Evolutionary conservation across 257 asterid species (phyloP), one percentile per base, ranked within the genome.

Genomic region (Solanum peruvianum): DNA sequence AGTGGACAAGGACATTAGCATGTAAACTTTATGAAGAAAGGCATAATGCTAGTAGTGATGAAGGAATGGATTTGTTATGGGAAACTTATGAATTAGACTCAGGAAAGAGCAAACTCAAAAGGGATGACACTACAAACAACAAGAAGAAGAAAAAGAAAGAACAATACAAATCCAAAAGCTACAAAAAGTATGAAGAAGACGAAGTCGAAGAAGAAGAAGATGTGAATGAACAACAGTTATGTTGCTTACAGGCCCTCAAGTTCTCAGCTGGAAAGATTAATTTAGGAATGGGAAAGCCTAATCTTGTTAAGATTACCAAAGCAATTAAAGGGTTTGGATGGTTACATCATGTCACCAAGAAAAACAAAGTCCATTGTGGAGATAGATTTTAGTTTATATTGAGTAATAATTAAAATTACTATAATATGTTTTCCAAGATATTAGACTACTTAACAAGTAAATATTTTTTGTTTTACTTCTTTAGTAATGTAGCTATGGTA

Each of bases 61-160:
- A 96, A 86, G 98, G 96, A 62, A 96, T 96, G 99, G 98, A 96
- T 82, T 92, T 94, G 12, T 56, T 96, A 77, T 96, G 99, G 99
- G 99, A 95, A 90, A 89, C 95, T 3, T 92, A 95, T 58, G 99
- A 96, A 72, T 31, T 41, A 49, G 95, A 92, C 44, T 82, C 94
- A 5, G 70, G 76, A 39, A 71, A 81, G 62, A 23, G 8, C 58
- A 64, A 42, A 52, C 87, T 21, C 15, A 76, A 86, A 64, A 31
- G 21, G 82, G 86, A 81, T 86, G 88, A 33, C 1, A 87, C 10
- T 83, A 72, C 67, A 86, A 87, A 0, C 93, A 88, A 49, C 69
- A 87, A 37, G 84, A 92, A 80, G 70, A 87, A 85, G 90, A 12
- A 78, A 45, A 25, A 20, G 8, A 78, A 25, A 13, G 27, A 21